Evolutionary conservation across 495 filamentous ascomycete genomes (phyloP), one percentile per base, ranked within the genome.

Genomic region (Neurospora sp.): DNA sequence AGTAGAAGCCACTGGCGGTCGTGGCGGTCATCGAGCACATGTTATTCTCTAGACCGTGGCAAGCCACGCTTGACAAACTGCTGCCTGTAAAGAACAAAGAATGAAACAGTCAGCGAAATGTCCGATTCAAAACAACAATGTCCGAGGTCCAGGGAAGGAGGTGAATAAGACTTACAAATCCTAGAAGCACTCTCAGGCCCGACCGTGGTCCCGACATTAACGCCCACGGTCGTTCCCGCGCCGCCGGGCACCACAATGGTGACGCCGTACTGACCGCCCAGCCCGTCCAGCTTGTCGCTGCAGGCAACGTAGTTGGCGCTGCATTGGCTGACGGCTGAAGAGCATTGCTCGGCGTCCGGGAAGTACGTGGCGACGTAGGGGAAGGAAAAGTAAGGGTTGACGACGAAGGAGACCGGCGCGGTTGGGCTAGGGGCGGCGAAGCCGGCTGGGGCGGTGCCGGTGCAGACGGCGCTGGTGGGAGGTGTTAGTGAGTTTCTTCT

Each of bases 331-430:
- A 90, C 88, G 76, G 92, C 92, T 15, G 89, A 87, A 2, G 90
- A 79, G 82, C 92, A 94, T 11, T 84, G 83, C n/a, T 83, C 87
- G 21, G 86, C 81, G 74, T 92, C 88, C 69, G 83, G 77, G 74
- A 92, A 92, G 54, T 86, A 86, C 1, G 92, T 93, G 39, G 89
- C 88, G 71, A 93, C 85, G 76, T 86, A 87, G 39, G 90, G 83
- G 78, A 92, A 93, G 15, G 90, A 86, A 77, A 90, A 94, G 79
- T 85, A 89, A 21, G 79, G 71, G 76, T 90, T 90, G 48, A 84
- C 80, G 62, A 86, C 83, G 72, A 77, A 85, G 70, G 83, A 84
- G 9, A 77, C 76, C 2, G 84, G 83, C 31, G 81, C 82, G 4
- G 79, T 74, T 3, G 86, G 81, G 36, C 78, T 82, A 2, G 83